phyloP scores from a whole-genome alignment of 495 filamentous ascomycete genomes.

The Viridothelium virens region DNA sequence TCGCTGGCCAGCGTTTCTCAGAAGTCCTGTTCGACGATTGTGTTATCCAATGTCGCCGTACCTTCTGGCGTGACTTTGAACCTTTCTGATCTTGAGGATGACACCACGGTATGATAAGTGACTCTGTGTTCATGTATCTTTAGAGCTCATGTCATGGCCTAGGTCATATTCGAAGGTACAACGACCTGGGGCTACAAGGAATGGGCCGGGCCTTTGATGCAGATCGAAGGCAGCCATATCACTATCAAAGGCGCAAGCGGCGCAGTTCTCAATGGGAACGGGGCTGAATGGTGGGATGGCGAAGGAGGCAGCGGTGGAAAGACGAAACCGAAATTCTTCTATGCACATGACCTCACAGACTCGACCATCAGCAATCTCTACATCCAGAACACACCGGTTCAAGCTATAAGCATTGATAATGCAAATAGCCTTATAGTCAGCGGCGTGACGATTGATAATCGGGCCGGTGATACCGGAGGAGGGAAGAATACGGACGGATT shows the following conservation, averaged over 20 bases:
- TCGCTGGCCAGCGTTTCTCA: conserved; percentile 39
- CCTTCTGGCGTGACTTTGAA: conserved; percentile 49
- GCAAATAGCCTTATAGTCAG: conserved; percentile 43
- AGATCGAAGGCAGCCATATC: conserved; percentile 41
- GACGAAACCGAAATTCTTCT: conserved; percentile 53
- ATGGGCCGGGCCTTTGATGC: conserved; percentile 47
- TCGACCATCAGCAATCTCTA: conserved; percentile 41
- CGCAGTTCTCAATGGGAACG: conserved; percentile 41
- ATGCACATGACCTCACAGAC: conserved; percentile 35
- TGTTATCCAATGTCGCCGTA: conserved; percentile 43
- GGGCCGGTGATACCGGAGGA: conserved; percentile 43
- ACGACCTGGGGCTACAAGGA: conserved; percentile 49
- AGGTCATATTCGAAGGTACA: conserved; percentile 46
- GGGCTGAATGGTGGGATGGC: conserved; percentile 47
- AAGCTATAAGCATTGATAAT: conserved; percentile 51
- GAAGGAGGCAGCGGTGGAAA: conserved; percentile 49
- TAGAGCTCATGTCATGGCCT: not conserved
- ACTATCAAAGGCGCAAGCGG: conserved; percentile 38
- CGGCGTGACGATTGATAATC: conserved; percentile 53
- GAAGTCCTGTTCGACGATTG: conserved; percentile 45
- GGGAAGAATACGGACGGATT: conserved; percentile 50
- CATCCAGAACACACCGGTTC: conserved; percentile 56
- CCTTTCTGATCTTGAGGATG: conserved; percentile 40
- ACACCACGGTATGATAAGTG: conserved; percentile 35
- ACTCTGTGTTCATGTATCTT: not conserved